A percentile compares a stretch with the other conserved stretches of the same genome.
Evolutionary conservation across 2,329 filamentous ascomycete genomes (phyloP).

Genomic region (Beauveria scarabaeidicola): DNA sequence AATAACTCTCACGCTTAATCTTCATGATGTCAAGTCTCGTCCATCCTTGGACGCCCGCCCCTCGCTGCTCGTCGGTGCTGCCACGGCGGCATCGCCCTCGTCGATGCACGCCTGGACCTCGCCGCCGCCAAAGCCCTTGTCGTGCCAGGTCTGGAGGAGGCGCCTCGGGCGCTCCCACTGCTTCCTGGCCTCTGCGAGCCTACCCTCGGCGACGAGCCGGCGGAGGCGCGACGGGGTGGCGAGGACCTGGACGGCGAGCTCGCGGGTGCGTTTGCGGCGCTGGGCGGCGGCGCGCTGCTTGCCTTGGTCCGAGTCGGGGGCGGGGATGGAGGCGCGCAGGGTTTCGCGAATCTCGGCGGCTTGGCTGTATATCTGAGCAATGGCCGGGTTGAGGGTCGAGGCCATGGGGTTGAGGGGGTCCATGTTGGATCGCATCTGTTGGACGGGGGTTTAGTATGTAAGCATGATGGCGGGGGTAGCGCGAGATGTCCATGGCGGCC

Average conservation of each 20-base stretch:
- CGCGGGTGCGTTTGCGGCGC: conserved; percentile 34
- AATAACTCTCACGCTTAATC: neutral
- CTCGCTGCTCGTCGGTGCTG: neutral
- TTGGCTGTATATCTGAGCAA: conserved; percentile 63
- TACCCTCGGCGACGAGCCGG: conserved; percentile 49
- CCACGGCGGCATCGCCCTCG: conserved; percentile 44
- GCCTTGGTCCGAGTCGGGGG: conserved; percentile 34
- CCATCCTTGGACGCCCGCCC: conserved; percentile 16
- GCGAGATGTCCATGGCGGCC: too few relatives aligned
- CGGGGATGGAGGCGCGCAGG: conserved; percentile 38
- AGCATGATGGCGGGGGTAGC: neutral
- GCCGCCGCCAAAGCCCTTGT: conserved; percentile 43
- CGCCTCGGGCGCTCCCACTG: conserved; percentile 47
- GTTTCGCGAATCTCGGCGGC: conserved; percentile 46
- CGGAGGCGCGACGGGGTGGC: conserved; percentile 52
- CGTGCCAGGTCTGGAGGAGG: conserved; percentile 45
- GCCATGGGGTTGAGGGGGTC: conserved; percentile 68
- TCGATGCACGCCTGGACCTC: conserved; percentile 46
- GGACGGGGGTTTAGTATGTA: neutral
- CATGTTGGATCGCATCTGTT: conserved; percentile 69
- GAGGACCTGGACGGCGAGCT: conserved; percentile 55
- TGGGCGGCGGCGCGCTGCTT: conserved; percentile 25
- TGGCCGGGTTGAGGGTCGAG: conserved; percentile 63
- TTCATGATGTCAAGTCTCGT: conserved; percentile 7
- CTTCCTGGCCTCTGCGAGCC: conserved; percentile 48